Conservation (phyloP, 352 stramenopile species). For the Phytophthora macrochlamydospora region DNA sequence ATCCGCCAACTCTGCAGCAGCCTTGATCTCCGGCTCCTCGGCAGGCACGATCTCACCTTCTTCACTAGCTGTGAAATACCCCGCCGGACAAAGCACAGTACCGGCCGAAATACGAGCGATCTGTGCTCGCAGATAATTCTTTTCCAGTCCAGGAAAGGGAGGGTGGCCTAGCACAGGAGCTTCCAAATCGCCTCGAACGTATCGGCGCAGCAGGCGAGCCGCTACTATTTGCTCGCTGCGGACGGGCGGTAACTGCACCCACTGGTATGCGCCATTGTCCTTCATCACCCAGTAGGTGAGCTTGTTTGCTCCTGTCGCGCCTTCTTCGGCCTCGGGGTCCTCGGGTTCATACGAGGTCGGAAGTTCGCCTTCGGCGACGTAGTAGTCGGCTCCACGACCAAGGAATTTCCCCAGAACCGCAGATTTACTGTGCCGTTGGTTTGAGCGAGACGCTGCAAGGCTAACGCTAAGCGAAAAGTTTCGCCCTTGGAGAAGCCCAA, state of each 20-base stretch:
- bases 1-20: conserved; percentile 70
- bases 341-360: conserved; percentile 53
- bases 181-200: conserved; percentile 85
- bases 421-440: conserved; percentile 67
- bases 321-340: conserved; percentile 74
- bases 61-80: conserved; percentile 86
- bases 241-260: conserved; percentile 83
- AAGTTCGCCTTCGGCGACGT: conserved; percentile 84
- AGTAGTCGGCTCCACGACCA: conserved; percentile 76
- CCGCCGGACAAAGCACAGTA: conserved; percentile 82
- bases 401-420: conserved; percentile 90
- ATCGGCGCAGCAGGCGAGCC: conserved; percentile 78
- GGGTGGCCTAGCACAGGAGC: conserved; percentile 80
- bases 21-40: conserved; percentile 77
- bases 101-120: conserved; percentile 89
- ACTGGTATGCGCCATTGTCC: conserved; percentile 79
- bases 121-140: conserved; percentile 87
- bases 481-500: conserved; percentile 77
- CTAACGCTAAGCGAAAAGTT: conserved; percentile 74
- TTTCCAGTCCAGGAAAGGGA: conserved; percentile 90
- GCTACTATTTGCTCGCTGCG: conserved; percentile 78
- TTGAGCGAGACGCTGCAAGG: conserved; percentile 64
- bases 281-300: conserved; percentile 92
- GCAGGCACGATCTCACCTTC: conserved; percentile 71
- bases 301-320: conserved; percentile 77